Evolutionary conservation across 371 early-diverging fungal species (phyloP).

Genomic region (Apophysomyces sp.): DNA sequence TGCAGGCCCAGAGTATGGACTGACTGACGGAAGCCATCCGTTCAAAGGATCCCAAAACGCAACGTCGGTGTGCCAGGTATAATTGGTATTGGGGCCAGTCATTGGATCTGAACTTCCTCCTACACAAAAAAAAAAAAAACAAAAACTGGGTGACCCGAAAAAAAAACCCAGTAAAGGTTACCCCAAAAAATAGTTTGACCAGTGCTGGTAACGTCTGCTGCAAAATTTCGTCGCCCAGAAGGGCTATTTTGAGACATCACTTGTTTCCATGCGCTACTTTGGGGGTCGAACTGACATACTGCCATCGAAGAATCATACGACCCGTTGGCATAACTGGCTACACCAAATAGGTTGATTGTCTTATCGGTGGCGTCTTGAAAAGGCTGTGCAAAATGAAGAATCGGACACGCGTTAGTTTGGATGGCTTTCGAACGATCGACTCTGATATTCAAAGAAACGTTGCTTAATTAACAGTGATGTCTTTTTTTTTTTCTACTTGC

Average conservation of each 20-base stretch:
- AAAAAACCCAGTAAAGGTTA: background rate
- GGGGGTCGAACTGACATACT: conserved; percentile 18
- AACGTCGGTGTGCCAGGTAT: conserved; percentile 19
- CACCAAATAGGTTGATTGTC: conserved; percentile 23
- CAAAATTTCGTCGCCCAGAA: conserved; percentile 22
- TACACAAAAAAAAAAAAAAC: conserved; percentile 3
- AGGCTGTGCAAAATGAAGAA: conserved; percentile 24
- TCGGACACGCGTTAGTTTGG: conserved; percentile 14
- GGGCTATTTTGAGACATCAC: conserved; percentile 5
- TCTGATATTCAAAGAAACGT: background rate
- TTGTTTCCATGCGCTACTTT: conserved; percentile 8
- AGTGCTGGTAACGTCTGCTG: conserved; percentile 6
- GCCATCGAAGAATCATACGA: conserved; percentile 11
- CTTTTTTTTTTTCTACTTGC: conserved; percentile 10
- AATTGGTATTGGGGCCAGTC: conserved; percentile 10
- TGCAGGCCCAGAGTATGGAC: conserved; percentile 3
- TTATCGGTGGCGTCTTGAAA: conserved; percentile 6
- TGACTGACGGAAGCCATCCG: conserved; percentile 10
- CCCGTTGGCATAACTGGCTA: conserved; percentile 15
- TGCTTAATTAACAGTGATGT: background rate
- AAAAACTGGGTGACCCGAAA: background rate
- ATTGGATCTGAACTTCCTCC: conserved; percentile 25
- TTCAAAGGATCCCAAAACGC: conserved; percentile 10
- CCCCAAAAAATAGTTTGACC: conserved; percentile 15
- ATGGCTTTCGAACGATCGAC: conserved; percentile 7